Percentiles rank a stretch among this genome's conserved stretches.
These are phyloP conservation scores for Basipetospora chlamydospora DNA, from an alignment of 2,329 filamentous ascomycete genomes.

Conservation along the genomic window DNA sequence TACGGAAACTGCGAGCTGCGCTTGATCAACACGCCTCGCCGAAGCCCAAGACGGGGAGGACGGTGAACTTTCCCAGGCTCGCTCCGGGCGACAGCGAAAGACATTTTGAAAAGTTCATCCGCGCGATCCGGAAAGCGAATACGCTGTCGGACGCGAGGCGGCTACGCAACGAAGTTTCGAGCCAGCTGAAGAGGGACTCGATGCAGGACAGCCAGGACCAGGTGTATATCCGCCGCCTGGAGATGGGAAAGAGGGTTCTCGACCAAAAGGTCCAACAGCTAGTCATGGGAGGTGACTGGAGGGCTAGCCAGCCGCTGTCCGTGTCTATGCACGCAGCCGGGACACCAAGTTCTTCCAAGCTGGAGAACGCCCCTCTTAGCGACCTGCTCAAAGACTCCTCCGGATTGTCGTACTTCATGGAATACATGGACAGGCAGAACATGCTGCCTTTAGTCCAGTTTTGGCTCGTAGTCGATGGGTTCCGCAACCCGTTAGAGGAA, in stretches of 20 bases:
- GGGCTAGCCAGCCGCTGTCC: conserved; percentile 12
- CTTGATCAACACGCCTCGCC: conserved; percentile 87
- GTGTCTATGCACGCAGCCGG: no score
- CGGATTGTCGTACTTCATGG: conserved; percentile 96
- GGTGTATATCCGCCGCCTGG: conserved; percentile 74
- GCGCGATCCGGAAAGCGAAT: conserved; percentile 73
- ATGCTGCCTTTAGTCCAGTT: conserved; percentile 89
- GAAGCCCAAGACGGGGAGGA: conserved; percentile 49
- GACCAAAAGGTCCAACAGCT: conserved; percentile 81
- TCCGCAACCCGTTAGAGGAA: conserved; percentile 85
- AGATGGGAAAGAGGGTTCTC: conserved; percentile 79
- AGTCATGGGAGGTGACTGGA: conserved; percentile 44
- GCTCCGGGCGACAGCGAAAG: conserved; percentile 72
- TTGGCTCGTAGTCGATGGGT: conserved; percentile 94
- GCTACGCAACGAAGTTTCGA: conserved; percentile 82
- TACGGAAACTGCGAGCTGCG: conserved; percentile 78
- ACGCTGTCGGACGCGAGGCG: conserved; percentile 86
- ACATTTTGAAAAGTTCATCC: conserved; percentile 87
- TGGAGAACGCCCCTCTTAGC: conserved; percentile 62
- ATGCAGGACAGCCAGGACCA: conserved; percentile 66
- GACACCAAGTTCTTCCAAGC: conserved; percentile 23
- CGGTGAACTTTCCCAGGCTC: conserved; percentile 66
- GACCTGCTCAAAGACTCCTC: conserved; percentile 84
- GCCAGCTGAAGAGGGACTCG: conserved; percentile 76
- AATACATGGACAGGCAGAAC: conserved; percentile 89